These are phyloP conservation scores for Trichoderma citrinoviride DNA, from an alignment of 2,329 filamentous ascomycete species.

Conservation along the genomic window DNA sequence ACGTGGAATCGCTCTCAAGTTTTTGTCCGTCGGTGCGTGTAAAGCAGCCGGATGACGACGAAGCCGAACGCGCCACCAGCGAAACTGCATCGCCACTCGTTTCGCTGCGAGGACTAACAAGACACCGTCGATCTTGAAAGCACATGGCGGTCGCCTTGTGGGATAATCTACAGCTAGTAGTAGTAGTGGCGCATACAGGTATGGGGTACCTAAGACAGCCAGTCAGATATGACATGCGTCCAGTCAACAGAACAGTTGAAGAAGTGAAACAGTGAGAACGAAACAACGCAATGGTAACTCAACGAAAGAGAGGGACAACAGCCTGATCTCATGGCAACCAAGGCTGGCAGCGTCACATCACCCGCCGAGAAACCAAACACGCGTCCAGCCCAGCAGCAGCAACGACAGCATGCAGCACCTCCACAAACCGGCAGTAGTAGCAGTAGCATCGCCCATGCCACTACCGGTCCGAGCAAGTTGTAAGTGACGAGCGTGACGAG, in stretches of 20 bases:
- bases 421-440: conserved; percentile 2
- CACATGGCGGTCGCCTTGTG: not conserved
- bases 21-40: conserved; percentile 10
- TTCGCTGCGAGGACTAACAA: not conserved
- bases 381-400: not conserved
- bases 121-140: not conserved
- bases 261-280: not conserved
- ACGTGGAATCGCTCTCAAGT: not conserved
- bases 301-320: not conserved
- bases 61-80: not conserved
- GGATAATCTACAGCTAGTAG: not conserved
- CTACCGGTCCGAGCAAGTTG: not conserved
- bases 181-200: not conserved
- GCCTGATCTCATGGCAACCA: conserved; percentile 1
- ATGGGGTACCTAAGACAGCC: not conserved
- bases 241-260: too few species aligned
- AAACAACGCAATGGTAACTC: too few species aligned
- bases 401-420: not conserved
- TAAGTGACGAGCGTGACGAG: not conserved
- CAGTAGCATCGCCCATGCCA: not conserved
- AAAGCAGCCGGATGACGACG: not conserved
- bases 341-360: not conserved
- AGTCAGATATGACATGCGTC: not conserved
- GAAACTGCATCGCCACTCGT: conserved; percentile 5
- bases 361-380: not conserved